phyloP scores from a whole-genome alignment of 2,329 filamentous ascomycete genomes.

The Chaetomium sp. region DNA sequence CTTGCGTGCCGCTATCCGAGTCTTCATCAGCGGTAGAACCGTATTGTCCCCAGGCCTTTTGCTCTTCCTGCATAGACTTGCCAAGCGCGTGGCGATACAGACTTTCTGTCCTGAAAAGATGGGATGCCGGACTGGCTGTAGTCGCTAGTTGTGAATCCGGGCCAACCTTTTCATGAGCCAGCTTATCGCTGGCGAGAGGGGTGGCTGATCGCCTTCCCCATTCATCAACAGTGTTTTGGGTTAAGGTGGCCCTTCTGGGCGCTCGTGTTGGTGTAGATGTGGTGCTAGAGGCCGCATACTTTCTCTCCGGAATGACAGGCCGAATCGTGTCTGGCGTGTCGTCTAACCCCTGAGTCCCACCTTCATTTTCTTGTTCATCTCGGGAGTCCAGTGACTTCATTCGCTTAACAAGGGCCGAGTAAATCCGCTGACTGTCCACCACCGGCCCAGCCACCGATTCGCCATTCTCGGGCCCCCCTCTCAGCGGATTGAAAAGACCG shows the following conservation, averaged over 20 bases:
- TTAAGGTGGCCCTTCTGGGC: background rate
- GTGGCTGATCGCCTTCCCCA: no score
- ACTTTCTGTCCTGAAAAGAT: slow-evolving; percentile 48
- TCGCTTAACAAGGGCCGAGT: slow-evolving; percentile 57
- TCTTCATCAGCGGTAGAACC: background rate
- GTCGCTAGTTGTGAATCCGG: slow-evolving; percentile 40
- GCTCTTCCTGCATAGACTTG: slow-evolving; percentile 37
- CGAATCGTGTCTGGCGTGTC: slow-evolving; percentile 11
- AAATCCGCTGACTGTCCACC: slow-evolving; percentile 53
- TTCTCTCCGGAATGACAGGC: background rate
- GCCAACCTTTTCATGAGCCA: background rate
- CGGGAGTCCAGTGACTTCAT: slow-evolving; percentile 38
- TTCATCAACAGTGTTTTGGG: no score
- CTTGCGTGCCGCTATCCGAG: slow-evolving; percentile 14
- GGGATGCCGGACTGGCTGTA: slow-evolving; percentile 45
- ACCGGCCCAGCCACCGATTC: slow-evolving; percentile 23
- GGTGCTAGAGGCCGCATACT: background rate
- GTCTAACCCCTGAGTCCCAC: background rate
- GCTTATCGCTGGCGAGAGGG: background rate
- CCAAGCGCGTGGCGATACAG: slow-evolving; percentile 49
- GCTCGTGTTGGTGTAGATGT: slow-evolving; percentile 8
- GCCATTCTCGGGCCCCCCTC: slow-evolving; percentile 8
- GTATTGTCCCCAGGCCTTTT: slow-evolving; percentile 19
- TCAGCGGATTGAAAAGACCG: slow-evolving; percentile 22
- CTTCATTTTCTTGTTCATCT: slow-evolving; percentile 17